Evolutionary conservation across 441 rosid genomes (phyloP).

Genomic region (Dalechampia spathulata): DNA sequence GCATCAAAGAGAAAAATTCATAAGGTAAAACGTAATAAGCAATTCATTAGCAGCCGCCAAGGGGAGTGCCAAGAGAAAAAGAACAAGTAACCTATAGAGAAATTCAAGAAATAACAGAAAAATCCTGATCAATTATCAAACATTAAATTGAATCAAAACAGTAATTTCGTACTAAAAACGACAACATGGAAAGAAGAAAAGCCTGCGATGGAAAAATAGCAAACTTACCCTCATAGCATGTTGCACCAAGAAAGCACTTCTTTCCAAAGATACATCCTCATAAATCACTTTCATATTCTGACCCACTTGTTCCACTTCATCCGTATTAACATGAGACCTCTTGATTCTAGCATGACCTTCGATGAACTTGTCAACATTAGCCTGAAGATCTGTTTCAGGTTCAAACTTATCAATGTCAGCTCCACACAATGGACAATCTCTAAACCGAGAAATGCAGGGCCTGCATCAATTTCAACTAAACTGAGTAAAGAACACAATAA

Average conservation of each 20-base stretch:
- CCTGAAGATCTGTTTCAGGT: constrained; percentile 67
- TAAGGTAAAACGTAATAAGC: background rate
- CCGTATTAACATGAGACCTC: constrained; percentile 47
- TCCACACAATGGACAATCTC: constrained; percentile 93
- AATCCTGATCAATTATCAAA: too few relatives aligned
- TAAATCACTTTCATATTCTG: constrained; percentile 60
- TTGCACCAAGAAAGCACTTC: constrained; percentile 95
- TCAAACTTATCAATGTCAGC: constrained; percentile 87
- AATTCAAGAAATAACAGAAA: background rate
- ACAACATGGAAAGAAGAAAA: background rate
- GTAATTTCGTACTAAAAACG: too few relatives aligned
- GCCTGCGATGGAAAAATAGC: background rate
- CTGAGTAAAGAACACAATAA: background rate
- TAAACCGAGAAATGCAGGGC: constrained; percentile 64
- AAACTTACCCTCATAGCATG: constrained; percentile 92
- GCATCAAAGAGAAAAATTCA: background rate
- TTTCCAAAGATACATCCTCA: constrained; percentile 90
- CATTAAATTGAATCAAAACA: too few relatives aligned
- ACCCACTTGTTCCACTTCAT: constrained; percentile 32
- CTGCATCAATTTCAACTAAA: constrained; percentile 33
- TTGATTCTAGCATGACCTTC: constrained; percentile 97
- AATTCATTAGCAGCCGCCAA: too few relatives aligned
- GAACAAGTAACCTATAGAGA: background rate
- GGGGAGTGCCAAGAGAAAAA: too few relatives aligned
- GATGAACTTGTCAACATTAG: constrained; percentile 72